Base-by-base conservation (phyloP, 164 flowering plant species). In the Protea cynaroides region DNA sequence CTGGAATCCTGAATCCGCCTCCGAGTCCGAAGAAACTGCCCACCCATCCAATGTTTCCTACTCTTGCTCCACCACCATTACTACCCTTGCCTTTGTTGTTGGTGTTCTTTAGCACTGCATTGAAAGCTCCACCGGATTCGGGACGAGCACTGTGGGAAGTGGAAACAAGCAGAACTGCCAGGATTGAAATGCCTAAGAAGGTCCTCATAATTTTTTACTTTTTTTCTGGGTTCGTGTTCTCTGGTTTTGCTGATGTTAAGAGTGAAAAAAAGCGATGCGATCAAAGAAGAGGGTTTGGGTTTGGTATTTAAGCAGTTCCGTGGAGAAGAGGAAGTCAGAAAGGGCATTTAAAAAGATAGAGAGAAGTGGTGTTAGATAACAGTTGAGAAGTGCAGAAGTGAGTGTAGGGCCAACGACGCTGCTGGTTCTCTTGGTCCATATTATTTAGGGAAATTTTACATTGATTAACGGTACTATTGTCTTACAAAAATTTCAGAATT, bases 21-120 rank as follows among this genome's bases (percentile, higher is more conserved):
- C 81, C 83, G 17, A 80, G 78, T 0, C 75, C 80, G 23, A 63
- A 58, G 58, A 57, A 70, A 12, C 88, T 86, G 8, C 75, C 79
- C 0, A 58, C 17, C 18, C 70, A 74, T 43, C 63, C 74, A 50
- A 51, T 56, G n/a, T 56, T 68, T 5, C 62, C 70, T 7, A 64
- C n/a, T n/a, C 75, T 78, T 0, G 55, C 15, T 18, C 70, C 76
- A 44, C 62, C 74, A 49, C 51, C 59, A 14, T 56, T 70, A 5
- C 62, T 69, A 7, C 64, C 76, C 22, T 58, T 61, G n/a, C 37
- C 46, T 25, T 50, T 57, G 62, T 60, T n/a, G n/a, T n/a, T n/a
- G n/a, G n/a, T n/a, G n/a, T n/a, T n/a, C n/a, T n/a, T n/a, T n/a
- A n/a, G n/a, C n/a, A n/a, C n/a, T n/a, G n/a, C n/a, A n/a, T n/a